These are phyloP conservation scores for Boletus edulis DNA, from an alignment of 768 basidiomycete species.

Conservation along the genomic window DNA sequence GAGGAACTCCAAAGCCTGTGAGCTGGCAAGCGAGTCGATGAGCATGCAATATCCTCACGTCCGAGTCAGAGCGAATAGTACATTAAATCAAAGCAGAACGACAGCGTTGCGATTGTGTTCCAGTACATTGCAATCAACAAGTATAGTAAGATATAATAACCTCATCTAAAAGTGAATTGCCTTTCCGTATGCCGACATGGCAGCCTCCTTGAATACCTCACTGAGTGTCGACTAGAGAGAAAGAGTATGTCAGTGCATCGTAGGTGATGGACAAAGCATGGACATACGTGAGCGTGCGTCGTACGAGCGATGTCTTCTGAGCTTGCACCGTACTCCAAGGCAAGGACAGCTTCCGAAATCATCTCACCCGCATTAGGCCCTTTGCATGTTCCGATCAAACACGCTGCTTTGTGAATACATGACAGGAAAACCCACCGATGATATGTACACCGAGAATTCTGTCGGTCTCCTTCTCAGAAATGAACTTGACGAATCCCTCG, in stretches of 20 bases:
- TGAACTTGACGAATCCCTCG: slow-evolving; percentile 93
- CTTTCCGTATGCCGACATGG: slow-evolving; percentile 79
- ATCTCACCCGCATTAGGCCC: slow-evolving; percentile 96
- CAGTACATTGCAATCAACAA: slow-evolving; percentile 19
- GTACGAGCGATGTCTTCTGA: slow-evolving; percentile 93
- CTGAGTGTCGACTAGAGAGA: slow-evolving; percentile 67
- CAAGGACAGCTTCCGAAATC: slow-evolving; percentile 87
- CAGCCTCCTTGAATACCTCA: slow-evolving; percentile 96
- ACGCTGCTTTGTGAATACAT: neutral
- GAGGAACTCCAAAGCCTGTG: too few species aligned
- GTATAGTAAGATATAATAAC: slow-evolving; percentile 9
- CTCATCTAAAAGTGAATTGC: slow-evolving; percentile 76
- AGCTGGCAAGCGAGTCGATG: neutral
- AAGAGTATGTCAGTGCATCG: slow-evolving; percentile 10
- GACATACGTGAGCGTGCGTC: slow-evolving; percentile 84
- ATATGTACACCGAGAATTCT: slow-evolving; percentile 91
- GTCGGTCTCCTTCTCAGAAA: slow-evolving; percentile 95
- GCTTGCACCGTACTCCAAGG: slow-evolving; percentile 93
- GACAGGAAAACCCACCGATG: slow-evolving; percentile 52
- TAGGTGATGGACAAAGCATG: neutral
- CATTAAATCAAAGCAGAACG: too few species aligned
- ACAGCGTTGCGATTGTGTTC: slow-evolving; percentile 5
- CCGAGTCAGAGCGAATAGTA: neutral
- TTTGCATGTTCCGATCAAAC: slow-evolving; percentile 13
- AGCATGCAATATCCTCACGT: neutral